Evolutionary conservation across 2,329 filamentous ascomycete genomes (phyloP).

Genomic region (Xylariaceae sp.): DNA sequence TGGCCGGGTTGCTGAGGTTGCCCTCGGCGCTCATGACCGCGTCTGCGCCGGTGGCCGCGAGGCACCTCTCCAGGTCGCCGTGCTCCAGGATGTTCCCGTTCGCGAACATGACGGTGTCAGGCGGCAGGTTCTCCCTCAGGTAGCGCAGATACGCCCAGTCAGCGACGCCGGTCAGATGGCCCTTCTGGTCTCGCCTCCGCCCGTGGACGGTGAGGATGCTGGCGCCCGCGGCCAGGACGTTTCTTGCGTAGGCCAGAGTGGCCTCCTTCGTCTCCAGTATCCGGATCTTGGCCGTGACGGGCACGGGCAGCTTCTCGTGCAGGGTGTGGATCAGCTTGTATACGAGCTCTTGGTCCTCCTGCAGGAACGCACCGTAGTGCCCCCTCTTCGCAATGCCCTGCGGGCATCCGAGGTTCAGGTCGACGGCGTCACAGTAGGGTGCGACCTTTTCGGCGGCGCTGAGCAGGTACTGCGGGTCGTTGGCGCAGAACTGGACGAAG

Average conservation of each 20-base stretch:
- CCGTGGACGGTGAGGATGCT: slow-evolving; percentile 94
- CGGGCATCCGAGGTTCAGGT: slow-evolving; percentile 91
- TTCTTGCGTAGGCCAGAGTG: slow-evolving; percentile 82
- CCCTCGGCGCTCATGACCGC: slow-evolving; percentile 95
- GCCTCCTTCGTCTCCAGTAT: slow-evolving; percentile 80
- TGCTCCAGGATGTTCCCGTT: slow-evolving; percentile 89
- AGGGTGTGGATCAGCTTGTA: slow-evolving; percentile 76
- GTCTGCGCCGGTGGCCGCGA: slow-evolving; percentile 80
- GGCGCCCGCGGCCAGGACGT: slow-evolving; percentile 78
- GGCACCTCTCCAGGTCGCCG: slow-evolving; percentile 67
- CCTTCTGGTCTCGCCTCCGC: slow-evolving; percentile 82
- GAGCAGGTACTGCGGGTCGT: slow-evolving; percentile 73
- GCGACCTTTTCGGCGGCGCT: slow-evolving; percentile 70
- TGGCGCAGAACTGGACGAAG: slow-evolving; percentile 95
- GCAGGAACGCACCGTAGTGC: slow-evolving; percentile 87
- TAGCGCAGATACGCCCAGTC: slow-evolving; percentile 85
- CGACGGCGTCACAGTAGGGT: slow-evolving; percentile 88
- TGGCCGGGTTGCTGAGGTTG: slow-evolving; percentile 82
- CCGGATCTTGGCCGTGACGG: slow-evolving; percentile 91
- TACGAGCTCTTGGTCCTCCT: slow-evolving; percentile 84
- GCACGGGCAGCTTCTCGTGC: slow-evolving; percentile 68
- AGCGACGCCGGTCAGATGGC: slow-evolving; percentile 85
- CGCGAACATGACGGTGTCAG: slow-evolving; percentile 88
- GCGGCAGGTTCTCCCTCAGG: slow-evolving; percentile 72
- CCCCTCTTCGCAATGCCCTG: slow-evolving; percentile 90